Evolutionary conservation across 345 rosid genomes (phyloP), one percentile per base, ranked within the genome.

Genomic region (Salix udensis): DNA sequence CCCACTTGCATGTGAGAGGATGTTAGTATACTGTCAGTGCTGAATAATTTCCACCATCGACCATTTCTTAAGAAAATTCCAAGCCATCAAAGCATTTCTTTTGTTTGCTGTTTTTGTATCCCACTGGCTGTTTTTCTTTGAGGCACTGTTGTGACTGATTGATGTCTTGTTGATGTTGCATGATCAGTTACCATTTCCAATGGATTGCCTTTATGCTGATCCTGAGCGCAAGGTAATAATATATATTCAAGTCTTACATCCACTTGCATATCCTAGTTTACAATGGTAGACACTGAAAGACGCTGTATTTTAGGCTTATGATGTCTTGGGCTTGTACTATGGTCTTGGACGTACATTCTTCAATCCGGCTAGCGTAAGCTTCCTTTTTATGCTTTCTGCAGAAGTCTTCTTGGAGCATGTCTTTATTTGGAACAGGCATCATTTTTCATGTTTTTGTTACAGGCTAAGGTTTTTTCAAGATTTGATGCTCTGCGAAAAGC

Each of bases 281-380:
- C 12, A 18, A 71, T 73, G 42, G 31, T 58, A 65, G 65, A 34
- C 21, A 68, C 61, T 81, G 72, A 76, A 7, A 18, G 23, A 28
- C 2, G 4, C 60, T 73, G 40, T 40, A 39, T 65, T 81, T 86
- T 89, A 95, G 97, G 92, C 89, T 7, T 94, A 92, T 83, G 91
- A 90, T 82, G 90, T 87, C 74, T 88, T 92, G 87, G 95, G 93
- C 36, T 84, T 94, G 75, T 90, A 92, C 87, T 88, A 71, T 66
- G 98, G 97, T 67, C 42, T 91, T 24, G 94, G 95, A 23, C 97
- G 94, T 36, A 94, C 97, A 78, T 88, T 92, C 84, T 89, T 95
- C 88, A 92, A 89, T 67, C 94, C 94, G 71, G 94, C 96, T 12
- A 91, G 93, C 30, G 97, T 93, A 90, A 82, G 74, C 75, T 65